Conservation (phyloP, 2,329 filamentous ascomycete genomes). For the Phialophora expanda region DNA sequence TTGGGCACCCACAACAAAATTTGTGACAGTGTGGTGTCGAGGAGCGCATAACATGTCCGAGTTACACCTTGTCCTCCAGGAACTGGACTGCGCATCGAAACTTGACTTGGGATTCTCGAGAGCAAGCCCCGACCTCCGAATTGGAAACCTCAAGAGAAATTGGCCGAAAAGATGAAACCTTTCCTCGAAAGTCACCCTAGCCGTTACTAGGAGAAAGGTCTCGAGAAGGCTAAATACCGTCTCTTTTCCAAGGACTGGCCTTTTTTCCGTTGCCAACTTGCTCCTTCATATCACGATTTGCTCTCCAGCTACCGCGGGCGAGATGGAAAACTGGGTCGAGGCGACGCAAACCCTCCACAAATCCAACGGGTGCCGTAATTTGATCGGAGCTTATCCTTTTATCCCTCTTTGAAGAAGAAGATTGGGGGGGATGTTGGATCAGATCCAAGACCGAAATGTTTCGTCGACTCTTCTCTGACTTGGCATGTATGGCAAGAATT, state of each 20-base stretch:
- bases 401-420: conserved; percentile 5
- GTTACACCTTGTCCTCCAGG: not conserved
- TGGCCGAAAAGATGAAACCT: not conserved
- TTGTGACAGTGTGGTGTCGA: not conserved
- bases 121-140: not conserved
- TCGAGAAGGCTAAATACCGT: not conserved
- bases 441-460: not conserved
- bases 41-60: not conserved
- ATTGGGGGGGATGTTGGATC: not conserved
- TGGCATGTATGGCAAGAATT: not conserved
- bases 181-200: not conserved
- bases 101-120: not conserved
- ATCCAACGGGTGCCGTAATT: conserved; percentile 11
- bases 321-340: conserved; percentile 9
- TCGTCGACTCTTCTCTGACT: not conserved
- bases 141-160: not conserved
- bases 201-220: not conserved
- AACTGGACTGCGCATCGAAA: not conserved
- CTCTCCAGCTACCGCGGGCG: not conserved
- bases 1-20: not conserved
- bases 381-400: conserved; percentile 7
- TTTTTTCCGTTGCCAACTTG: conserved; percentile 11
- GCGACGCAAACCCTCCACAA: conserved; percentile 1
- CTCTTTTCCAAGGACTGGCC: not conserved
- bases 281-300: not conserved